Evolutionary conservation across 2,329 filamentous ascomycete genomes (phyloP).

Genomic region (Colletotrichum ledebouriae): DNA sequence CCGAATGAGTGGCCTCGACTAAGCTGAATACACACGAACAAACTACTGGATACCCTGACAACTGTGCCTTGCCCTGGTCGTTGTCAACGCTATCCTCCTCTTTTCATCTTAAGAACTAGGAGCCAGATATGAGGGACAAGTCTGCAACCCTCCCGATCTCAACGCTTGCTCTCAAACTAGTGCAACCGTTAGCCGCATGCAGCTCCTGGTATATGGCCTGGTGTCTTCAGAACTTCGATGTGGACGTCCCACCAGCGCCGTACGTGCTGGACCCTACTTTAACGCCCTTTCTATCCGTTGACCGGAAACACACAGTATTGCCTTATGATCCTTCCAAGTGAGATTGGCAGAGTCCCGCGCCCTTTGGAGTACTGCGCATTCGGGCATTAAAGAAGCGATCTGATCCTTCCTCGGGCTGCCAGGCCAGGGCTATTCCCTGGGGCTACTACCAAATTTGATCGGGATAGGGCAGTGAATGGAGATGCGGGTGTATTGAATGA

Average conservation of each 20-base stretch:
- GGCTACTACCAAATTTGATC: neutral
- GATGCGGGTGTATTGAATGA: constrained; percentile 8
- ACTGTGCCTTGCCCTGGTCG: neutral
- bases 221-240: constrained; percentile 33
- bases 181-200: constrained; percentile 9
- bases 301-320: constrained; percentile 2
- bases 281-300: constrained; percentile 13
- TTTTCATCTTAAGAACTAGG: neutral
- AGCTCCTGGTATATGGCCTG: constrained; percentile 20
- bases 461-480: constrained; percentile 1
- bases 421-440: constrained; percentile 7
- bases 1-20: neutral
- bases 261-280: constrained; percentile 16
- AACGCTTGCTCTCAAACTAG: constrained; percentile 25
- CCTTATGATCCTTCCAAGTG: constrained; percentile 35
- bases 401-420: neutral
- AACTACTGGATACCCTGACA: neutral
- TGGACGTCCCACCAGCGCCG: constrained; percentile 6
- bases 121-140: constrained; percentile 5
- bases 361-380: neutral
- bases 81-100: neutral
- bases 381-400: neutral
- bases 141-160: constrained; percentile 18
- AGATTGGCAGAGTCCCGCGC: constrained; percentile 3
- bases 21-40: neutral